Base-by-base conservation (phyloP, 177 flowering plant species). In the Vitis hybrid region DNA sequence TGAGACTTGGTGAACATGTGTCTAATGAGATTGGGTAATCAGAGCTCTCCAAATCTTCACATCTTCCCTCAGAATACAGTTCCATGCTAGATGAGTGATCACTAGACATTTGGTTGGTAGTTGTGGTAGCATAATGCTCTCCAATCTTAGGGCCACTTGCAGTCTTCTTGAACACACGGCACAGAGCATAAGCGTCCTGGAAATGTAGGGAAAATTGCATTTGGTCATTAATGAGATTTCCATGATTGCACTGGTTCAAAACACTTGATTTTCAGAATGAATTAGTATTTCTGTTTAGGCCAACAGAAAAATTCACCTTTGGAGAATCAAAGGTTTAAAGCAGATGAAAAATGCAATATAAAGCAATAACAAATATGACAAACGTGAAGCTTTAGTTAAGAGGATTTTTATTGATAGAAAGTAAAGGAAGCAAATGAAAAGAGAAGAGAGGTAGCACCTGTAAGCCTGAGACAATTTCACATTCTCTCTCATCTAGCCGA, bases 111-210 rank as follows among this genome's bases (percentile, higher is more conserved):
- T 63, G 84, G 48, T 74, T 80, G 9, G 66, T 49, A 41, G 11
- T 66, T 56, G 65, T 30, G 27, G 49, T 21, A 54, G 50, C 41
- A 41, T 49, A 72, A 55, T 73, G 80, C 55, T 82, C 88, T 48
- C 56, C 80, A 8, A 77, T 73, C 82, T 88, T 88, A 2, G 85
- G 85, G 20, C 32, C 81, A 3, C 61, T 61, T 32, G 75, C 70
- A 53, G 74, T 89, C 81, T 91, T 95, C 85, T 95, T 95, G 72
- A 91, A 89, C 52, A 95, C 81, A 1, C 99, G 95, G 65, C 99
- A 95, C n/a, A 95, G 83, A 0, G 99, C 98, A 76, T 91, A 95
- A 9, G 99, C 96, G 79, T 95, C 99, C 98, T 94, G 78, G 9
- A 62, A 18, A 50, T 15, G 9, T 41, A 41, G 8, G 48, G 48